Evolutionary conservation across 148 eudicot species (phyloP).

Genomic region (Nepenthes gracilis): DNA sequence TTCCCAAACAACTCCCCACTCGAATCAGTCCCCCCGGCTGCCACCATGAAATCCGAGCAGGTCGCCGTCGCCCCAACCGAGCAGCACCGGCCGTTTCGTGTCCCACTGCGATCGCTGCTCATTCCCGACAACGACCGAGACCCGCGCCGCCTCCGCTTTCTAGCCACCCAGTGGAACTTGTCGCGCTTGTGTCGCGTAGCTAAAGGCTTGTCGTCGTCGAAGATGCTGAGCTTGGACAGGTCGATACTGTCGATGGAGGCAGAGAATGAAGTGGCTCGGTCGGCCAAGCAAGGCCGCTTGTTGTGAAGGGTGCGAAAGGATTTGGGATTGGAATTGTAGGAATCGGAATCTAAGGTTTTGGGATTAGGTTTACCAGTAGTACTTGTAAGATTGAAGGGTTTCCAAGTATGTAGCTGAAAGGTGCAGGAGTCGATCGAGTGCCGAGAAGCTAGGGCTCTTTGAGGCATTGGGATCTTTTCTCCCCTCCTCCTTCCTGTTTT

Average conservation of each 20-base stretch:
- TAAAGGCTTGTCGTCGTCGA: slow-evolving; percentile 35
- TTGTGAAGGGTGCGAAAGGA: slow-evolving; percentile 14
- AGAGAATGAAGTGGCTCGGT: slow-evolving; percentile 44
- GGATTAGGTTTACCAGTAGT: neutral
- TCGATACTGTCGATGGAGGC: slow-evolving; percentile 51
- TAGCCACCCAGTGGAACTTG: slow-evolving; percentile 35
- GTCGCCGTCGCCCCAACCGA: slow-evolving; percentile 60
- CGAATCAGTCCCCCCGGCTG: slow-evolving; percentile 68
- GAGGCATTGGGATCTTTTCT: neutral
- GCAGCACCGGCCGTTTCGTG: slow-evolving; percentile 45
- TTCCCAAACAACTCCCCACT: slow-evolving; percentile 74
- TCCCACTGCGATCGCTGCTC: slow-evolving; percentile 66
- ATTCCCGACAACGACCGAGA: slow-evolving; percentile 64
- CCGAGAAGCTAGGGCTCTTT: neutral
- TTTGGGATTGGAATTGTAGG: slow-evolving; percentile 19
- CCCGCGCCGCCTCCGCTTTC: slow-evolving; percentile 51
- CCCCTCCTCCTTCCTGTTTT: no score
- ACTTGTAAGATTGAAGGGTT: slow-evolving; percentile 31
- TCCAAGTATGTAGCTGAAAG: slow-evolving; percentile 27
- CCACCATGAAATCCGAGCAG: slow-evolving; percentile 75
- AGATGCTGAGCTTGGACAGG: slow-evolving; percentile 58
- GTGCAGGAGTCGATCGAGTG: neutral
- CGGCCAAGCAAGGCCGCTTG: slow-evolving; percentile 70
- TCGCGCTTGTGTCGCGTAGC: slow-evolving; percentile 8
- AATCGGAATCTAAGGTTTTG: slow-evolving; percentile 46